phyloP scores from a whole-genome alignment of 176 grass and related monocot species.

The Guadua angustifolia region DNA sequence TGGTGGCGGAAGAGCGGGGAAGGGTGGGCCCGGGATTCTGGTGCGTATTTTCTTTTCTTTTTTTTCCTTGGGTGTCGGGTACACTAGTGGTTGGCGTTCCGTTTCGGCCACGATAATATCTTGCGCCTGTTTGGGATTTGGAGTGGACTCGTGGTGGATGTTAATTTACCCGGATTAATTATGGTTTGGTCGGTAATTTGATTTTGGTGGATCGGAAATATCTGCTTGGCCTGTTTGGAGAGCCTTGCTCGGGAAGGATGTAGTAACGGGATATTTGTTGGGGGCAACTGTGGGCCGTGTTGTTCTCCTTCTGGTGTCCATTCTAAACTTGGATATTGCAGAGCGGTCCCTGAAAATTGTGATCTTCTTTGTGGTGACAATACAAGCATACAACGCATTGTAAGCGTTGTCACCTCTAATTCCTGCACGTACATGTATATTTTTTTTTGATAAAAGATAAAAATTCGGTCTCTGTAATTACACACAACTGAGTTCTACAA shows the following conservation, averaged over 20 bases:
- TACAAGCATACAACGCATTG: too few species aligned
- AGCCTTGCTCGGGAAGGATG: background rate
- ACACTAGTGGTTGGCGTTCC: conserved; percentile 27
- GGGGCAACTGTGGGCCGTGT: background rate
- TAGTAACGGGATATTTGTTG: background rate
- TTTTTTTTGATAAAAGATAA: too few species aligned
- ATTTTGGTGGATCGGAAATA: background rate
- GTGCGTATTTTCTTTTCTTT: background rate
- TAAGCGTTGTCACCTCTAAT: too few species aligned
- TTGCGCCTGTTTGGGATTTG: background rate
- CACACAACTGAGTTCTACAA: too few species aligned
- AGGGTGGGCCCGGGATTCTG: background rate
- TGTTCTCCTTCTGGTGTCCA: too few species aligned
- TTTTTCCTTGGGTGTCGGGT: background rate
- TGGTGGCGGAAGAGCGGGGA: background rate
- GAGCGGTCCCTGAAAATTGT: too few species aligned
- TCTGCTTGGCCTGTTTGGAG: conserved; percentile 19
- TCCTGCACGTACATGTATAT: too few species aligned
- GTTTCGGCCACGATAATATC: conserved; percentile 44
- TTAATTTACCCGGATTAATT: conserved; percentile 1
- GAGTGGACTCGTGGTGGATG: conserved; percentile 35
- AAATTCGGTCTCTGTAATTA: too few species aligned
- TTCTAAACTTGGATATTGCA: too few species aligned
- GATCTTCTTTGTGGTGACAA: too few species aligned
- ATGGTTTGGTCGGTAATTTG: conserved; percentile 2